Percentiles rank a stretch among this genome's conserved stretches.
Evolutionary conservation across 176 grass and related monocot genomes (phyloP).

Genomic region (Triticum dicoccoides): DNA sequence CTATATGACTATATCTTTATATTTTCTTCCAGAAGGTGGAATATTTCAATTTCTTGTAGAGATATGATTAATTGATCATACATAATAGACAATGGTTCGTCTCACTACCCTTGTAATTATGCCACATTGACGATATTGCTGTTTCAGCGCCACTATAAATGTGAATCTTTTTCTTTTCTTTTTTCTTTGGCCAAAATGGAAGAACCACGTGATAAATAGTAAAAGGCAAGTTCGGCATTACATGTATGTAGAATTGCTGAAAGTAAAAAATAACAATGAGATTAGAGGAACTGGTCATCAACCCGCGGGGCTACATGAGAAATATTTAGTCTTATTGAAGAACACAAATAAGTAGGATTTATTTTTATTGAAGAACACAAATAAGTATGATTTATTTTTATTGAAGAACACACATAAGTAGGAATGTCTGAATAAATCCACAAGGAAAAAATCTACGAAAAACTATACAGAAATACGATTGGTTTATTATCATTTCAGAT

Average conservation of each 20-base stretch:
- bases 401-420: not conserved
- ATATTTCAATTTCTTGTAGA: constrained; percentile 39
- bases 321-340: not conserved
- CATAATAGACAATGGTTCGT: constrained; percentile 9
- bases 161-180: not conserved
- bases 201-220: constrained; percentile 2
- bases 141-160: not conserved
- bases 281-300: not conserved
- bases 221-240: constrained; percentile 17
- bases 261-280: not conserved
- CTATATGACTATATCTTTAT: constrained; percentile 2
- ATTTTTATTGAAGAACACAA: not conserved
- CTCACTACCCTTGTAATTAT: constrained; percentile 21
- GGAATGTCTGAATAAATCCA: not conserved
- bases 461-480: not conserved
- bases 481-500: not conserved
- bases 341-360: not conserved
- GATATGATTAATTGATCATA: constrained; percentile 23
- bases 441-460: not conserved
- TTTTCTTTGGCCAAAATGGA: not conserved
- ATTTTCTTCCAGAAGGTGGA: constrained; percentile 26
- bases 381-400: not conserved
- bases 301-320: not conserved
- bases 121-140: not conserved
- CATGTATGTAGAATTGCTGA: not conserved